A percentile compares a stretch with the other conserved stretches of the same genome.
Evolutionary conservation across 257 asterid species (phyloP).

Genomic region (Haberlea rhodopensis): DNA sequence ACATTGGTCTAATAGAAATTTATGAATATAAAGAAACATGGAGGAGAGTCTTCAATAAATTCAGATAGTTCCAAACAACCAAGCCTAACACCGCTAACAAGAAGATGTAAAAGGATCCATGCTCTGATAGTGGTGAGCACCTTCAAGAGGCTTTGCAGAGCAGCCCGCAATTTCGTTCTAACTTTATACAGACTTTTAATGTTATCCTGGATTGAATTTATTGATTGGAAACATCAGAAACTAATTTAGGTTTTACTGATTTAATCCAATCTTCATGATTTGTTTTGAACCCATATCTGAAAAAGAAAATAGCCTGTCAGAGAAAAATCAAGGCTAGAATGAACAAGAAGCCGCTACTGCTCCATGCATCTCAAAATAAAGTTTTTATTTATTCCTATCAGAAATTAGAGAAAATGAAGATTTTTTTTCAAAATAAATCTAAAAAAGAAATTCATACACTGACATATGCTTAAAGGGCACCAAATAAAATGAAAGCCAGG

Average conservation of each 20-base stretch:
- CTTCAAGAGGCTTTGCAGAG: slow-evolving; percentile 71
- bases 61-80: slow-evolving; percentile 5
- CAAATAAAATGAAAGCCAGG: slow-evolving; percentile 9
- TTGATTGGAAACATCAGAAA: slow-evolving; percentile 51
- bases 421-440: slow-evolving; percentile 11
- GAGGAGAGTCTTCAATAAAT: slow-evolving; percentile 8
- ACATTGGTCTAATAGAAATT: not conserved
- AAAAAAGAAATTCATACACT: slow-evolving; percentile 4
- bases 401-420: slow-evolving; percentile 6
- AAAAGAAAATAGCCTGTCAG: slow-evolving; percentile 26
- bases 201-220: slow-evolving; percentile 54
- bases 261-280: slow-evolving; percentile 86
- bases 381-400: slow-evolving; percentile 7
- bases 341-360: slow-evolving; percentile 1
- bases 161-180: slow-evolving; percentile 75
- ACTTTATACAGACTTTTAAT: slow-evolving; percentile 72
- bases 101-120: slow-evolving; percentile 16
- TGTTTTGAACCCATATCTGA: slow-evolving; percentile 83
- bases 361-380: slow-evolving; percentile 9
- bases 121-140: slow-evolving; percentile 33
- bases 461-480: slow-evolving; percentile 9
- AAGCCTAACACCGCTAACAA: slow-evolving; percentile 4
- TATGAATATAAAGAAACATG: not conserved
- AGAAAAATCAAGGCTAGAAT: slow-evolving; percentile 19
- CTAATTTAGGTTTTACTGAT: slow-evolving; percentile 68